Evolutionary conservation across 306 rosid genomes (phyloP).

Genomic region (Fagus sylvatica): DNA sequence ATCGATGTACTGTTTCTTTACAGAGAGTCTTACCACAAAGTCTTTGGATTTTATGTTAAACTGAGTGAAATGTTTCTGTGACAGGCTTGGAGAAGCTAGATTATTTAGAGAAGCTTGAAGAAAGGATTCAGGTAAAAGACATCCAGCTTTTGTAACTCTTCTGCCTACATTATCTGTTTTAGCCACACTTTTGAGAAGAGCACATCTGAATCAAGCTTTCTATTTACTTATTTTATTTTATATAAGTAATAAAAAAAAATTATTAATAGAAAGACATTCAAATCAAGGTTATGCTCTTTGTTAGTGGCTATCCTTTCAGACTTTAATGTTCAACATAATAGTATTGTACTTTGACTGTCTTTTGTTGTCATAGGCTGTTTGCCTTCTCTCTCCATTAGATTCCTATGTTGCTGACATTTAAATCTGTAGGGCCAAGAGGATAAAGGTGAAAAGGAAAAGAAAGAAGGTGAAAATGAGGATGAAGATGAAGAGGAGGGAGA

Average conservation of each 20-base stretch:
- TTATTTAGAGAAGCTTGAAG: slow-evolving; percentile 38
- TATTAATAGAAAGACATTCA: too few relatives aligned
- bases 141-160: neutral
- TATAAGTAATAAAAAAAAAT: too few relatives aligned
- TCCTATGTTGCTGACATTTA: slow-evolving; percentile 17
- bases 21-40: neutral
- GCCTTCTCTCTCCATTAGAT: slow-evolving; percentile 5
- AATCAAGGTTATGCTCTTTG: neutral
- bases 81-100: slow-evolving; percentile 40
- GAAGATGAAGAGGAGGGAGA: slow-evolving; percentile 53
- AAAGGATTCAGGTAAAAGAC: slow-evolving; percentile 34
- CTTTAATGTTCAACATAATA: neutral
- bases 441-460: slow-evolving; percentile 33
- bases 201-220: neutral
- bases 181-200: neutral
- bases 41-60: slow-evolving; percentile 3
- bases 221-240: too few relatives aligned
- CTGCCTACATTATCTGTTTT: neutral
- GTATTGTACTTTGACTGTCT: neutral
- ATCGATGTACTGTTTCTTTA: slow-evolving; percentile 3
- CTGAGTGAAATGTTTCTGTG: slow-evolving; percentile 31
- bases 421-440: slow-evolving; percentile 32
- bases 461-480: slow-evolving; percentile 36
- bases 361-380: neutral
- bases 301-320: neutral